These are phyloP conservation scores for Colletotrichum orchidophilum DNA, from an alignment of 2,329 filamentous ascomycete genomes.

Conservation along the genomic window DNA sequence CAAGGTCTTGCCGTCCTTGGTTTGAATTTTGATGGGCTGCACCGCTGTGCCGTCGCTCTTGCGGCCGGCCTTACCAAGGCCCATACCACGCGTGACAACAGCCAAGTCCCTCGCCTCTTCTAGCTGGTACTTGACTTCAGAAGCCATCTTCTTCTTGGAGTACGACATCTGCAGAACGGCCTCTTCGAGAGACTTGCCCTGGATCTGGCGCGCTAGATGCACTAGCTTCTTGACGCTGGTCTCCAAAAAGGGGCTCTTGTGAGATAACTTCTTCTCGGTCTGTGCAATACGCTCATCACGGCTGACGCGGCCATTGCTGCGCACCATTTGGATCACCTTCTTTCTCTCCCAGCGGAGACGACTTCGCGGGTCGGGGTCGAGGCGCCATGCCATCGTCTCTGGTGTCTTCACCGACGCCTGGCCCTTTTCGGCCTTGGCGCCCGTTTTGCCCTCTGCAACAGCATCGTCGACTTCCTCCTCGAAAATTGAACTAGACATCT, in stretches of 20 bases:
- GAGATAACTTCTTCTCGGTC: constrained; percentile 62
- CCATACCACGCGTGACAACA: constrained; percentile 85
- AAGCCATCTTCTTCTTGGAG: constrained; percentile 90
- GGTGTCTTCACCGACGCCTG: constrained; percentile 49
- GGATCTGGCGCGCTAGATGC: constrained; percentile 86
- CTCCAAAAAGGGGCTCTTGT: constrained; percentile 77
- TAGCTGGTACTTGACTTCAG: constrained; percentile 81
- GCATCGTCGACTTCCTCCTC: constrained; percentile 62
- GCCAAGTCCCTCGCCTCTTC: constrained; percentile 85
- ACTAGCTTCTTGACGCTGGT: constrained; percentile 94
- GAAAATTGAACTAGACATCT: constrained; percentile 67
- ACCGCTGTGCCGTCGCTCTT: constrained; percentile 44
- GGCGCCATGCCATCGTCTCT: constrained; percentile 67
- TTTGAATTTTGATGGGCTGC: constrained; percentile 64
- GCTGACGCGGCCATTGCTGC: constrained; percentile 71
- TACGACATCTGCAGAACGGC: constrained; percentile 95
- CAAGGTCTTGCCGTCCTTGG: constrained; percentile 79
- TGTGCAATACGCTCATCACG: constrained; percentile 74
- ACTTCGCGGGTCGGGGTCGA: constrained; percentile 79
- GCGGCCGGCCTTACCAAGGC: constrained; percentile 62
- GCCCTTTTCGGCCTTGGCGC: constrained; percentile 37
- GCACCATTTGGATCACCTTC: constrained; percentile 82
- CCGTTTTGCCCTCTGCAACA: constrained; percentile 46
- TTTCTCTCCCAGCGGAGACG: constrained; percentile 83
- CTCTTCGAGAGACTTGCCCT: constrained; percentile 92